Percentiles rank a stretch among this genome's conserved stretches.
These are phyloP conservation scores for Datura wrightii DNA, from an alignment of 257 asterid genomes.

Conservation along the genomic window DNA sequence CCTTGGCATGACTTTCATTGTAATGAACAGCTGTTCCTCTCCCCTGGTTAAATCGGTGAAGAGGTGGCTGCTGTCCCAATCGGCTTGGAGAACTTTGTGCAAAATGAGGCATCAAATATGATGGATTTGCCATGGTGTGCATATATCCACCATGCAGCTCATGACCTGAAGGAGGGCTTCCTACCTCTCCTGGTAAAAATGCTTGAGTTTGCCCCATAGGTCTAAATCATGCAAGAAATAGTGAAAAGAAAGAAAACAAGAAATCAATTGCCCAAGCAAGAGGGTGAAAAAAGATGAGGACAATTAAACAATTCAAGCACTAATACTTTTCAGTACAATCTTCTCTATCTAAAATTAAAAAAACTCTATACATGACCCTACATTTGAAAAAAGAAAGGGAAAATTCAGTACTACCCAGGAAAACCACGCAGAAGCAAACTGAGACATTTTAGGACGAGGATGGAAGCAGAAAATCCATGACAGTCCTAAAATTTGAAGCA, in stretches of 20 bases:
- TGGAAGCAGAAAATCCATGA: slow-evolving; percentile 12
- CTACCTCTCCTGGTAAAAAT: slow-evolving; percentile 59
- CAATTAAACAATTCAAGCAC: slow-evolving; percentile 18
- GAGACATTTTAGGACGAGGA: slow-evolving; percentile 13
- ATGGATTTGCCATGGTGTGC: slow-evolving; percentile 52
- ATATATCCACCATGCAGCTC: slow-evolving; percentile 50
- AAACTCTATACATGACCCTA: neutral
- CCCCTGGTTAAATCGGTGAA: slow-evolving; percentile 66
- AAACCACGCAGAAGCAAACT: neutral
- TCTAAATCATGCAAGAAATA: slow-evolving; percentile 48
- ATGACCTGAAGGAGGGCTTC: slow-evolving; percentile 59
- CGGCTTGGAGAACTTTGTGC: slow-evolving; percentile 74
- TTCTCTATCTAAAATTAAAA: neutral
- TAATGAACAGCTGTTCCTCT: slow-evolving; percentile 65
- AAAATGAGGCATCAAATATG: slow-evolving; percentile 64
- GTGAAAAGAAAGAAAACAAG: slow-evolving; percentile 11
- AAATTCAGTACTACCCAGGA: neutral
- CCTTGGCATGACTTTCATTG: slow-evolving; percentile 52
- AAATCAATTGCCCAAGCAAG: neutral
- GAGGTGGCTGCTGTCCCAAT: slow-evolving; percentile 58
- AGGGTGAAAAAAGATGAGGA: slow-evolving; percentile 4
- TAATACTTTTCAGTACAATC: slow-evolving; percentile 7
- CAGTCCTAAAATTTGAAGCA: slow-evolving; percentile 6
- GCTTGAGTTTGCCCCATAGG: slow-evolving; percentile 64
- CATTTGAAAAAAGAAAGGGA: neutral